Evolutionary conservation across 2,329 filamentous ascomycete genomes (phyloP), one percentile per base, ranked within the genome.

Genomic region (Fusarium miscanthi): DNA sequence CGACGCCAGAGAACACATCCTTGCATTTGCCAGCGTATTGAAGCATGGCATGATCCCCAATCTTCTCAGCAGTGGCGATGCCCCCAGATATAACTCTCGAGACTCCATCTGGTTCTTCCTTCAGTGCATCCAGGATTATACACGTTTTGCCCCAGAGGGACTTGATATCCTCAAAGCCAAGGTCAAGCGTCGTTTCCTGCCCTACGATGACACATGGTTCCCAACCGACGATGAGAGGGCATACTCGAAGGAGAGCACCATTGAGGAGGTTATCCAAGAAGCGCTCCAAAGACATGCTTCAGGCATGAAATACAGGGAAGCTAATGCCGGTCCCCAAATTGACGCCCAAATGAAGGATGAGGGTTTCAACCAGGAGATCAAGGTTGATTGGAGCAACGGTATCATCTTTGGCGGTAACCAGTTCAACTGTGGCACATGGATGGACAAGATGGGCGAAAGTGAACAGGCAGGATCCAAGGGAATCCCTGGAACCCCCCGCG

Each of bases 371-470:
- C 94, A 97, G 73, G 91, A 96, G 66, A 92, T 98, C 75, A 89
- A 93, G 66, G 93, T 97, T 16, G 95, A 99, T 80, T 98, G 95
- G 95, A 96, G 91, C 9, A 84, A 80, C 5, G 97, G 96, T 27
- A 89, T 99, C 71, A 91, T 99, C 64, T 97, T 97, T 78, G 96
- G 97, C 62, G 96, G 97, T 38, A 98, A 94, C 78, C 95, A 98
- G 79, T 88, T 85, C 83, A 99, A 99, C 82, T 99, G 97, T 77
- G 96, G 96, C 58, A 99, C 96, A 3, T 99, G 96, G 96, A 98
- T 98, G 94, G 96, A 99, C 86, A 99, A 99, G 88, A 99, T 99
- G 96, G 96, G 96, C n/a, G 96, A 99, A 82, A 97, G 94, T 70
- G 90, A 93, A 72, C 93, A 91, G 69, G 96, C 97, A 21, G 92